phyloP scores from a whole-genome alignment of 345 rosid species.

The Diplotaxis tenuifolia region DNA sequence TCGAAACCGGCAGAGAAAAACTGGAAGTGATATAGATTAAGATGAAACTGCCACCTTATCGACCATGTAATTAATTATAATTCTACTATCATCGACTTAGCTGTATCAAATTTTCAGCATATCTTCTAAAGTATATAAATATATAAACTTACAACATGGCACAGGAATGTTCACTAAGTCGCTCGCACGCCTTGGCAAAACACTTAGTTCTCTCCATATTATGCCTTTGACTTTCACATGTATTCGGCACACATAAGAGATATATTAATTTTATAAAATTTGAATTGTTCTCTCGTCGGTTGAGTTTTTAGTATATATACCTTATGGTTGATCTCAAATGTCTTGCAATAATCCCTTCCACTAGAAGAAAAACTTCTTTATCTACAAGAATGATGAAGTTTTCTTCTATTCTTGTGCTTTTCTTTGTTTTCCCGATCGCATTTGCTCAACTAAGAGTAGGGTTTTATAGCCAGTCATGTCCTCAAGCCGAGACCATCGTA shows the following conservation, averaged over 20 bases:
- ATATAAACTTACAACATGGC: slow-evolving; percentile 17
- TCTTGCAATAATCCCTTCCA: slow-evolving; percentile 10
- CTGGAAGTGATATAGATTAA: background rate
- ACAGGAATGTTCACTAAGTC: slow-evolving; percentile 23
- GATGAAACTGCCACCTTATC: slow-evolving; percentile 19
- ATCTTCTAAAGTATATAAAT: background rate
- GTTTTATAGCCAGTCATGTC: slow-evolving; percentile 59
- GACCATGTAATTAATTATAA: background rate
- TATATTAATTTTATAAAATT: background rate
- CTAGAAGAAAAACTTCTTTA: slow-evolving; percentile 3
- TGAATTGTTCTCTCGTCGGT: slow-evolving; percentile 1
- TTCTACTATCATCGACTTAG: slow-evolving; percentile 21
- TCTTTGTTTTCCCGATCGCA: slow-evolving; percentile 37
- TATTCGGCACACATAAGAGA: background rate
- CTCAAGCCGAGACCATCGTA: slow-evolving; percentile 60
- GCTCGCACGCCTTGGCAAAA: slow-evolving; percentile 31
- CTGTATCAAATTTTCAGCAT: slow-evolving; percentile 19
- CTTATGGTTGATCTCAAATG: slow-evolving; percentile 1
- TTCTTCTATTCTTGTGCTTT: slow-evolving; percentile 30
- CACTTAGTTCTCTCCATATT: background rate
- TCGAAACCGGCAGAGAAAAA: background rate
- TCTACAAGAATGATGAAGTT: slow-evolving; percentile 28
- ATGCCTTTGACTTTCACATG: slow-evolving; percentile 25
- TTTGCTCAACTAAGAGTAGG: slow-evolving; percentile 53
- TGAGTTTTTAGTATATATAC: slow-evolving; percentile 18